Conservation (phyloP, 495 filamentous ascomycete genomes). For the Penicillium ucsense region DNA sequence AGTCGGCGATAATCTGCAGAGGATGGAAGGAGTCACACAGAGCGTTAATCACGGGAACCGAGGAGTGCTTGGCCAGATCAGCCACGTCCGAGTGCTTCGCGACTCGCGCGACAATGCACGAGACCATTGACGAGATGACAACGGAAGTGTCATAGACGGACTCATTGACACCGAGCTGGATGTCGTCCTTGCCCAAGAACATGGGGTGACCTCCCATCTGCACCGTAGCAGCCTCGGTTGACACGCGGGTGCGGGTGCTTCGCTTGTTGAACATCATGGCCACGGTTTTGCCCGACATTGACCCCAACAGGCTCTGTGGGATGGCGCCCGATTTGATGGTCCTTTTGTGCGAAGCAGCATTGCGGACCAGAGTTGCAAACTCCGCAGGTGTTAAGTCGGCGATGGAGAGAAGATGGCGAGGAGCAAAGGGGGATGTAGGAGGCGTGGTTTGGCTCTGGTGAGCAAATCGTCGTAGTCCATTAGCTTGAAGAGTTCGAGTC, state of each 20-base stretch:
- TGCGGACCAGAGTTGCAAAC: constrained; percentile 69
- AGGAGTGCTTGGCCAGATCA: constrained; percentile 65
- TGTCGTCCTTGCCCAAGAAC: constrained; percentile 92
- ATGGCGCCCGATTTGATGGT: constrained; percentile 63
- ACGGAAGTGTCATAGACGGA: constrained; percentile 79
- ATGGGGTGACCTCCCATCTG: constrained; percentile 85
- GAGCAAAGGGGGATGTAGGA: constrained; percentile 42
- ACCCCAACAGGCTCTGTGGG: constrained; percentile 44
- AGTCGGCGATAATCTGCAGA: constrained; percentile 86
- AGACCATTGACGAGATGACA: constrained; percentile 87
- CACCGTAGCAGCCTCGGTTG: constrained; percentile 77
- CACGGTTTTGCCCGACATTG: constrained; percentile 66
- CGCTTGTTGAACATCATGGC: constrained; percentile 96
- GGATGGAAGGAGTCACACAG: constrained; percentile 84
- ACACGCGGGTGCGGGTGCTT: constrained; percentile 84
- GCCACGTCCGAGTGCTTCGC: constrained; percentile 74
- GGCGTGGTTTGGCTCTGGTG: constrained; percentile 25
- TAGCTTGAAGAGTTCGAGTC: constrained; percentile 24
- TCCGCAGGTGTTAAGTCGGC: constrained; percentile 72
- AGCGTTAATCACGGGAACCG: constrained; percentile 91
- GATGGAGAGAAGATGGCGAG: constrained; percentile 83
- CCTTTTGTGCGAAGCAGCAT: constrained; percentile 66
- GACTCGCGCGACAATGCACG: constrained; percentile 82
- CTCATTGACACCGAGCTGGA: constrained; percentile 94
- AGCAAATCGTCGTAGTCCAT: constrained; percentile 29